Evolutionary conservation across 2,329 filamentous ascomycete genomes (phyloP).

Genomic region (Trichoderma polysporum): DNA sequence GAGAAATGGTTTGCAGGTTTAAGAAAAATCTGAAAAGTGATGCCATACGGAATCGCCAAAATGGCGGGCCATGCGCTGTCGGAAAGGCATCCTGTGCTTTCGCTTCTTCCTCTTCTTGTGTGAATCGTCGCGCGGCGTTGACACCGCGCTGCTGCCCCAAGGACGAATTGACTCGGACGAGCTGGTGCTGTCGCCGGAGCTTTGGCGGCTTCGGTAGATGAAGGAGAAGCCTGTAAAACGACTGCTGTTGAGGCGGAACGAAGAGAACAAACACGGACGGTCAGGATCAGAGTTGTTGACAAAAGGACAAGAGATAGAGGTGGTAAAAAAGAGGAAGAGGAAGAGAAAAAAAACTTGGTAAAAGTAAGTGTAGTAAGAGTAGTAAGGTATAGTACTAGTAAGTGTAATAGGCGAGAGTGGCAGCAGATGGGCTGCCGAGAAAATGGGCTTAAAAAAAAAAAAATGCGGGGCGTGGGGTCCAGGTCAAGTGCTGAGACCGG

Average conservation of each 20-base stretch:
- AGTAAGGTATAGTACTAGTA: not conserved
- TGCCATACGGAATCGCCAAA: slow-evolving; percentile 46
- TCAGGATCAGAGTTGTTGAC: not conserved
- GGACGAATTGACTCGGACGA: slow-evolving; percentile 14
- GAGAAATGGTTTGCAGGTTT: not conserved
- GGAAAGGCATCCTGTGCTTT: slow-evolving; percentile 38
- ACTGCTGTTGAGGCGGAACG: not conserved
- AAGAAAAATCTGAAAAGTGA: not conserved
- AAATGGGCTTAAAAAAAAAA: not conserved
- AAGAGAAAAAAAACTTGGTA: slow-evolving; percentile 2
- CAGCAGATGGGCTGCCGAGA: not conserved
- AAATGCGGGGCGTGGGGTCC: slow-evolving; percentile 20
- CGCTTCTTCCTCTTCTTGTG: slow-evolving; percentile 23
- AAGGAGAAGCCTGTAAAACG: slow-evolving; percentile 15
- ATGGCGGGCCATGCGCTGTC: slow-evolving; percentile 46
- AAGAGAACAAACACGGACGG: not conserved
- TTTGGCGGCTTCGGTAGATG: slow-evolving; percentile 12
- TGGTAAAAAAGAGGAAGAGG: not conserved
- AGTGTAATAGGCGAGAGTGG: not conserved
- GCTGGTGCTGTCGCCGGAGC: slow-evolving; percentile 13
- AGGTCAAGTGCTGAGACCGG: not conserved
- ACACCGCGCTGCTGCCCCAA: slow-evolving; percentile 4
- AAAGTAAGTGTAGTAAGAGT: not conserved
- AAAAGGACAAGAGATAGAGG: not conserved
- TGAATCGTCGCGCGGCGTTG: slow-evolving; percentile 13